These are phyloP conservation scores for Steccherinum ochraceum DNA, from an alignment of 768 basidiomycete species.

Conservation along the genomic window DNA sequence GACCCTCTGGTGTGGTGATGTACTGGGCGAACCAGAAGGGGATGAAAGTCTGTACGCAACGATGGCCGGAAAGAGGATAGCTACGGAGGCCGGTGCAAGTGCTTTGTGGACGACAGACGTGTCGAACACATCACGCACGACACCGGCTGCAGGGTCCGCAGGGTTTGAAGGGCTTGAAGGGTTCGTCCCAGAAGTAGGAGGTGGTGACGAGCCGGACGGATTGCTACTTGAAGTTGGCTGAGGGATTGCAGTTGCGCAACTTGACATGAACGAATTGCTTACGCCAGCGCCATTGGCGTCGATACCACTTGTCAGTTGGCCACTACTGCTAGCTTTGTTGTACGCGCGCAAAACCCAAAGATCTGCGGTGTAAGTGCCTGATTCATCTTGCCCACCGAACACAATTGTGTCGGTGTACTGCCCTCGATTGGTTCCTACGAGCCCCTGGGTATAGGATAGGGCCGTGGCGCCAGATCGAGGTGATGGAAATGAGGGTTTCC, in stretches of 20 bases:
- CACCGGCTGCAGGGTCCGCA: too few relatives aligned
- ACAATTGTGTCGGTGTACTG: slow-evolving; percentile 64
- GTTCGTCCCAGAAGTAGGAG: background rate
- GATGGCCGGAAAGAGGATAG: slow-evolving; percentile 35
- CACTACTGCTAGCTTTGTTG: slow-evolving; percentile 50
- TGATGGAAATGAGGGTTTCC: slow-evolving; percentile 48
- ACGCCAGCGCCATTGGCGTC: slow-evolving; percentile 68
- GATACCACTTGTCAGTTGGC: slow-evolving; percentile 53
- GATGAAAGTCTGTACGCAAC: slow-evolving; percentile 36
- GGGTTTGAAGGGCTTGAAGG: background rate
- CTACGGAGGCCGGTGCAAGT: slow-evolving; percentile 43
- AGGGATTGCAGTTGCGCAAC: slow-evolving; percentile 45
- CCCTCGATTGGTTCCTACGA: slow-evolving; percentile 49
- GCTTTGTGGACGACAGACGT: slow-evolving; percentile 42
- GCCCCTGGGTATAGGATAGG: slow-evolving; percentile 43
- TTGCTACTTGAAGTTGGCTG: slow-evolving; percentile 6
- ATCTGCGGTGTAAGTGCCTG: slow-evolving; percentile 64
- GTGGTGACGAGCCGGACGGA: slow-evolving; percentile 3
- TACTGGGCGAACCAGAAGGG: slow-evolving; percentile 25
- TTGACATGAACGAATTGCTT: slow-evolving; percentile 46
- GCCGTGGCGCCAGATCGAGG: slow-evolving; percentile 69
- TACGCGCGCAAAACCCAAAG: slow-evolving; percentile 78
- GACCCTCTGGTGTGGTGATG: slow-evolving; percentile 17
- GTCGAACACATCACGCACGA: slow-evolving; percentile 28
- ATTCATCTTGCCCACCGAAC: slow-evolving; percentile 68